Evolutionary conservation across 441 rosid species (phyloP), one percentile per base, ranked within the genome.

Genomic region (Gossypium lobatum): DNA sequence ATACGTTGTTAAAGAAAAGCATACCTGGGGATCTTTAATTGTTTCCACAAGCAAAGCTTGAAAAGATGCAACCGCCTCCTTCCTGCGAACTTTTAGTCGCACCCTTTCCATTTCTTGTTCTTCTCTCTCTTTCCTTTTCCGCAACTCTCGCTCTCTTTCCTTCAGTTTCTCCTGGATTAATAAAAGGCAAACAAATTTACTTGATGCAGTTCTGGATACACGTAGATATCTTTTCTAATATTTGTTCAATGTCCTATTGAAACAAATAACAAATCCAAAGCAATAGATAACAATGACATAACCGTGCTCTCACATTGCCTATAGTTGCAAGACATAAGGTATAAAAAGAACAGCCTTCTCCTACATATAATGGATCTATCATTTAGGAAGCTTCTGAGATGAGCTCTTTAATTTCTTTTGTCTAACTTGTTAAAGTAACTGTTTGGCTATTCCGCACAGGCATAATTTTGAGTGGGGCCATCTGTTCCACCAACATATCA

Each of bases 71-170:
- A 88, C 82, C 16, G 96, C 96, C 70, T 93, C 98, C 80, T 93
- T 95, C 83, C 97, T 85, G 75, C 97, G 88, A 79, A 95, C 82
- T 89, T 95, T 95, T 57, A 79, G 70, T 20, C 93, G 87, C 75
- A 95, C 97, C 85, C 98, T 89, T 77, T 91, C 97, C 94, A 92
- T 89, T 85, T 93, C 98, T 81, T 87, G 97, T 80, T 91, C 97
- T 79, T 93, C 99, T 79, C 99, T 85, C 84, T 92, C 99, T 78
- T 93, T 93, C 79, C 98, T 82, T 82, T 95, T 93, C 62, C 99
- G 91, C 83, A 88, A 62, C 77, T 93, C 97, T 54, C 97, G 82
- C 81, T 92, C 97, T 73, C 99, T 87, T 75, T 92, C 98, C 85
- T 88, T 93, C 74, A 93, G 80, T 81, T 87, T 96, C 66, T 91